Percentiles rank a stretch among this genome's conserved stretches.
phyloP scores from a whole-genome alignment of 768 basidiomycete species.

The Psilocybe cyanescens region DNA sequence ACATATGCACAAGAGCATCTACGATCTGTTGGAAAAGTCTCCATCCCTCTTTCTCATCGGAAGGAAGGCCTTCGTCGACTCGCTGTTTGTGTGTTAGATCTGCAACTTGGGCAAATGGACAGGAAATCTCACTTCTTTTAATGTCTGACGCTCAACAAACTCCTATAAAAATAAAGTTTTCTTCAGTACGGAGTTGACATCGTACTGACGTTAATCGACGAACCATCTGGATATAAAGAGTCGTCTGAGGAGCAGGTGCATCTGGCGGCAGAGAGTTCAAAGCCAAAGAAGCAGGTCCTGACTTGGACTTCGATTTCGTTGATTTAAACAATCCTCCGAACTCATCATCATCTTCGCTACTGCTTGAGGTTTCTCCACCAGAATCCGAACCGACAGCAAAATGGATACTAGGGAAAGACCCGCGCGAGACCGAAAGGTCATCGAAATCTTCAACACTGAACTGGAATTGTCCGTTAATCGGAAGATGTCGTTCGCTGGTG shows the following conservation, averaged over 20 bases:
- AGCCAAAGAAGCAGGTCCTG: constrained; percentile 12
- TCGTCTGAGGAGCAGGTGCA: constrained; percentile 47
- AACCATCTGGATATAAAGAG: constrained; percentile 95
- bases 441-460: constrained; percentile 68
- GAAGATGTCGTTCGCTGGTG: constrained; percentile 36
- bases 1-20: constrained; percentile 90
- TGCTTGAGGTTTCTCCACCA: constrained; percentile 28
- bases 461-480: constrained; percentile 58
- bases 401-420: constrained; percentile 85
- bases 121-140: constrained; percentile 66
- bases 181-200: neutral
- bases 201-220: constrained; percentile 10
- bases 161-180: constrained; percentile 51
- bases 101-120: neutral
- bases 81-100: constrained; percentile 41
- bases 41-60: constrained; percentile 82
- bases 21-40: constrained; percentile 86
- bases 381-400: constrained; percentile 52
- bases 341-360: constrained; percentile 52
- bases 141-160: constrained; percentile 89
- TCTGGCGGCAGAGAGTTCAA: constrained; percentile 25
- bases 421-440: constrained; percentile 57
- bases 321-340: constrained; percentile 30
- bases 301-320: constrained; percentile 5
- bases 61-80: constrained; percentile 74